Base-by-base conservation (phyloP, 306 rosid genomes). In the Inga laurina region DNA sequence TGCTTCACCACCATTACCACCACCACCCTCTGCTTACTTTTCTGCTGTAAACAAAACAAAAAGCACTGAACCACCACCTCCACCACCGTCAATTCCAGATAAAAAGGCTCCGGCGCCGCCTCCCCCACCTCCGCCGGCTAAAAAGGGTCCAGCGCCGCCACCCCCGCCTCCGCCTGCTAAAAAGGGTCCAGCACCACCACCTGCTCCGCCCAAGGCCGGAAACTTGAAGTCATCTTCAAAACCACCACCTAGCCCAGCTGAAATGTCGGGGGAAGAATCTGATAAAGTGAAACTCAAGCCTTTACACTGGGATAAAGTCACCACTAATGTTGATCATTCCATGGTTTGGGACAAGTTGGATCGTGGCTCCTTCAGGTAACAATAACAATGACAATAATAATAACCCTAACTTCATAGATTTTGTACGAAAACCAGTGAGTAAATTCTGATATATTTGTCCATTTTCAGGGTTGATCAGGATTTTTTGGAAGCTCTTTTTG, bases 261-360 rank as follows among this genome's bases (percentile, higher is more conserved):
- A 49, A 48, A 69, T 10, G 48, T 34, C 90, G 46, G 77, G 86
- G 14, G 87, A 75, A 13, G 85, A 74, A 85, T 81, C 70, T 81
- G 91, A 78, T 70, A 89, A 86, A 48, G 97, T 97, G 27, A 94
- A 91, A 74, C 24, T 97, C 81, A 97, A 92, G 92, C 95, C 99
- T 15, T 75, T 97, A 82, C 99, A 96, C 83, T 96, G 99, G 99
- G 99, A 96, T 81, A 97, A 97, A 84, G 94, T 97, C 82, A 97
- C 84, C 69, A 85, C 97, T 34, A 88, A 92, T 84, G 80, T 88
- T 32, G 93, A 92, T 52, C 97, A 97, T 85, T 97, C 99, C 51
- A 94, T 94, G 99, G 98, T 97, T 45, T 97, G 99, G 99, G 94
- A 97, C 87, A 97, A 90, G 81, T 84, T 97, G n/a, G 91, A 77